Conservation (phyloP, 75 land plant species). For the Chamaecyparis obtusa region DNA sequence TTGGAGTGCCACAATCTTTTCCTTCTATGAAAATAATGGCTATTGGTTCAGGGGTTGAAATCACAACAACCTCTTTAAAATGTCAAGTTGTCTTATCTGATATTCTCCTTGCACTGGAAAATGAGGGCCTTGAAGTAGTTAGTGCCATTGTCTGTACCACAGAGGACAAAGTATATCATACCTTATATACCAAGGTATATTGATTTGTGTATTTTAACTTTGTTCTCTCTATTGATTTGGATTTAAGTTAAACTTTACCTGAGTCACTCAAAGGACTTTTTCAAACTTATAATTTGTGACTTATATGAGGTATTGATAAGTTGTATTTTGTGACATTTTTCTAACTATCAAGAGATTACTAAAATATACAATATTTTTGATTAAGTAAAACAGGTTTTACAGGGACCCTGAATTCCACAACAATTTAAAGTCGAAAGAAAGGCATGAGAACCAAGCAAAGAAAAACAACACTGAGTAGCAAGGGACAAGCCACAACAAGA, state of each 20-base stretch:
- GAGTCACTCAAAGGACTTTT: neutral
- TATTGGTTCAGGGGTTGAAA: neutral
- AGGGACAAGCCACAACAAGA: too few relatives aligned
- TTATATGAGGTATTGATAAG: neutral
- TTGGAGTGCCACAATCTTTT: neutral
- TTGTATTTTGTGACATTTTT: neutral
- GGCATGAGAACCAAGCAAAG: too few relatives aligned
- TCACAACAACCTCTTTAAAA: neutral
- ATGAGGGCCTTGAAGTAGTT: neutral
- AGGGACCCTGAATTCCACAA: too few relatives aligned
- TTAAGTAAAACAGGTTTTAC: too few relatives aligned
- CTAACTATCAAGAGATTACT: neutral
- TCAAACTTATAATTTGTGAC: neutral
- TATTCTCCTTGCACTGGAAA: neutral
- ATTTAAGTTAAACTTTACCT: neutral
- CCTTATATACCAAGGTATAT: neutral
- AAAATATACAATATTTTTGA: neutral
- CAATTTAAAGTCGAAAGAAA: too few relatives aligned
- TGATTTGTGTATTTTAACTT: neutral
- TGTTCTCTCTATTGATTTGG: neutral
- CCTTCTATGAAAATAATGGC: neutral
- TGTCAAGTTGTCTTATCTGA: neutral
- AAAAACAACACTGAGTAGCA: too few relatives aligned
- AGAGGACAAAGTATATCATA: neutral
- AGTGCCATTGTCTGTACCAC: neutral